Evolutionary conservation across 2,329 filamentous ascomycete species (phyloP).

Genomic region (Sporothrix brunneoviolacea): DNA sequence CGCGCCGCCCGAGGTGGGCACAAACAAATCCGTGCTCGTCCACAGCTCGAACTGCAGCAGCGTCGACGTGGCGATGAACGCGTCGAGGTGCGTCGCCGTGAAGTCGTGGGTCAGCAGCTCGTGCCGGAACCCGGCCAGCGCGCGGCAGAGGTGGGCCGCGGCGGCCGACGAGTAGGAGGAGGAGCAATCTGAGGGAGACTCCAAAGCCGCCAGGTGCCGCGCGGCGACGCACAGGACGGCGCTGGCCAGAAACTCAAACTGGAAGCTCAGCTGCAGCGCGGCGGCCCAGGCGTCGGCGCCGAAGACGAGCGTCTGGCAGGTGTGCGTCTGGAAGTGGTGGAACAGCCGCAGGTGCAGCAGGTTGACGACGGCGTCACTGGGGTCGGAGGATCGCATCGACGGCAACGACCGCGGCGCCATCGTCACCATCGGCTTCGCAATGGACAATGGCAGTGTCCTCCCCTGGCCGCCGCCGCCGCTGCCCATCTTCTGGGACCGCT

Average conservation of each 20-base stretch:
- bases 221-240: conserved; percentile 20
- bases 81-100: conserved; percentile 16
- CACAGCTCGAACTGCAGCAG: conserved; percentile 22
- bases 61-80: conserved; percentile 20
- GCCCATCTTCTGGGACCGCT: conserved; percentile 5
- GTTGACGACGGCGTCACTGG: conserved; percentile 13
- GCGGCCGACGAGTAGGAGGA: conserved; percentile 14
- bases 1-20: conserved; percentile 11
- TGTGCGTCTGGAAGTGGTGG: conserved; percentile 21
- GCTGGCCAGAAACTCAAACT: conserved; percentile 21
- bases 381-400: background rate
- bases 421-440: background rate
- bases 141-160: conserved; percentile 17
- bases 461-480: no score
- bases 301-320: conserved; percentile 19
- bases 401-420: no score
- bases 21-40: conserved; percentile 18
- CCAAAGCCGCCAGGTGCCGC: conserved; percentile 19
- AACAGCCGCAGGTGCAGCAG: conserved; percentile 19
- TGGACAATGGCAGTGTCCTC: background rate
- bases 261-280: conserved; percentile 19
- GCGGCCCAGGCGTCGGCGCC: conserved; percentile 15
- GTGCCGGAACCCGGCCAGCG: conserved; percentile 16
- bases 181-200: no score
- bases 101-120: conserved; percentile 12